Evolutionary conservation across 129 eudicot species (phyloP).

Genomic region (carrot (Daucus carota)): DNA sequence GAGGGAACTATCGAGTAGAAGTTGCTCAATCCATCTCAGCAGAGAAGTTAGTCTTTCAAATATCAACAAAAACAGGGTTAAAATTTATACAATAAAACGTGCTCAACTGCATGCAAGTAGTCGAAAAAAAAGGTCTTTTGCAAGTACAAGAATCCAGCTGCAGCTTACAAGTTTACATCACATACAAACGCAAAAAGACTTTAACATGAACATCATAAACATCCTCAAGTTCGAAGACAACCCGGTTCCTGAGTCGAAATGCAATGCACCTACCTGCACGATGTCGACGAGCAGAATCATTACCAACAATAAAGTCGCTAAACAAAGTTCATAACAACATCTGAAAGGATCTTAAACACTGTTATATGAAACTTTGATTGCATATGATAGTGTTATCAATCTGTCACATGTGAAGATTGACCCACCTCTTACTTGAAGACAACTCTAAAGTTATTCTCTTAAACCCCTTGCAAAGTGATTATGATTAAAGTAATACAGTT

Average conservation of each 20-base stretch:
- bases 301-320: background rate
- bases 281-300: background rate
- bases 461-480: background rate
- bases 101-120: background rate
- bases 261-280: background rate
- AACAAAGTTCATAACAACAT: background rate
- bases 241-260: too few relatives aligned
- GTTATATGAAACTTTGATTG: background rate
- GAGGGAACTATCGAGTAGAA: background rate
- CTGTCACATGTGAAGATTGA: constrained; percentile 1
- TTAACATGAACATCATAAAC: too few relatives aligned
- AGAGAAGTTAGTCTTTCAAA: background rate
- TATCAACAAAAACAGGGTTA: background rate
- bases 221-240: too few relatives aligned
- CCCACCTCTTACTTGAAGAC: constrained; percentile 5
- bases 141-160: background rate
- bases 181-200: background rate
- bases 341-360: background rate
- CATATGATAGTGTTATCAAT: background rate
- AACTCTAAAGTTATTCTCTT: constrained; percentile 3
- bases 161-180: background rate
- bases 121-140: background rate
- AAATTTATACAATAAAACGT: background rate
- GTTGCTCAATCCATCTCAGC: background rate
- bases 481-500: background rate